phyloP scores from a whole-genome alignment of 345 rosid species.

The Chamaenerion angustifolium region DNA sequence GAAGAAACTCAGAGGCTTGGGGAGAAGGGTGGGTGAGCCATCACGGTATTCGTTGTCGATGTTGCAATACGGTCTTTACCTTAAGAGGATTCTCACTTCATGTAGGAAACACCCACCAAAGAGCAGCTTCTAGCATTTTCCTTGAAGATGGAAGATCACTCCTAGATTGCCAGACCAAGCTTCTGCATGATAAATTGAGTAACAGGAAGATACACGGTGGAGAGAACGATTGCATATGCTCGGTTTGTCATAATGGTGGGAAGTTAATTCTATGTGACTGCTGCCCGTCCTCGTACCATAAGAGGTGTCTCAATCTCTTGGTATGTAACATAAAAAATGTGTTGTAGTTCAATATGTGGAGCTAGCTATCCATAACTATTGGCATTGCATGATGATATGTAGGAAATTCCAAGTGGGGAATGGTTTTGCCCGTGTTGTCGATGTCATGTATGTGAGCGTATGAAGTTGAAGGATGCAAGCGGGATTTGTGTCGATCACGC shows the following conservation, averaged over 20 bases:
- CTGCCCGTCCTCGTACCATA: conserved; percentile 77
- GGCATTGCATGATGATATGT: not conserved
- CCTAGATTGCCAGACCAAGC: conserved; percentile 28
- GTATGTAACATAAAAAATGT: conserved; percentile 10
- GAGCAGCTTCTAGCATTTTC: conserved; percentile 18
- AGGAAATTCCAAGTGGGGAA: conserved; percentile 39
- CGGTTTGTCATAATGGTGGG: conserved; percentile 74
- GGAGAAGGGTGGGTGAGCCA: conserved; percentile 28
- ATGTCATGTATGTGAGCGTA: conserved; percentile 37
- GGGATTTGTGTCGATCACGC: not conserved
- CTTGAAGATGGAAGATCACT: conserved; percentile 32
- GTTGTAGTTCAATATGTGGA: too few species aligned
- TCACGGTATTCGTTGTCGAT: conserved; percentile 25
- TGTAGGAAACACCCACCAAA: conserved; percentile 9
- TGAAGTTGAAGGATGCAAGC: conserved; percentile 12
- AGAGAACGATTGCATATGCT: conserved; percentile 47
- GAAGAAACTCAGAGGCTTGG: not conserved
- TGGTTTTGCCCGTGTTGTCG: conserved; percentile 83
- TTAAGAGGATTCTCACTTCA: conserved; percentile 14
- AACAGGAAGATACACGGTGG: conserved; percentile 17
- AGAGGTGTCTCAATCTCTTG: conserved; percentile 50
- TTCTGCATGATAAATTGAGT: not conserved
- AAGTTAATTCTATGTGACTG: conserved; percentile 55
- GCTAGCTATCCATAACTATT: too few species aligned
- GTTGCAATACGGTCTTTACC: conserved; percentile 15